A percentile compares a stretch with the other conserved stretches of the same genome.
phyloP scores from a whole-genome alignment of 2,329 filamentous ascomycete species.

The Boeremia exigua region DNA sequence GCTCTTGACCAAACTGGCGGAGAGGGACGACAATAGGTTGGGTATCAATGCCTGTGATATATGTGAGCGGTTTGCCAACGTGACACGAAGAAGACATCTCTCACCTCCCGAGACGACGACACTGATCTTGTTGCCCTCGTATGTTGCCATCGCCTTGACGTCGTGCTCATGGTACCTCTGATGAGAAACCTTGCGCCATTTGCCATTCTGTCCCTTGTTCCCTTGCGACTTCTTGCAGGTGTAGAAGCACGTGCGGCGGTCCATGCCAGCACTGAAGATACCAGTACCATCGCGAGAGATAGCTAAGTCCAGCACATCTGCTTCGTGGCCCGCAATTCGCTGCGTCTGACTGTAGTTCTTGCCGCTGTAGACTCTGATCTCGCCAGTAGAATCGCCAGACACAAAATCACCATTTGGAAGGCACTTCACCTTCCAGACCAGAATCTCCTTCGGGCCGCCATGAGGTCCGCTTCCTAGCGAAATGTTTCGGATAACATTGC shows the following conservation, averaged over 20 bases:
- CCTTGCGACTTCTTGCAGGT: conserved; percentile 51
- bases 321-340: conserved; percentile 82
- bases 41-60: conserved; percentile 75
- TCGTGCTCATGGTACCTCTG: conserved; percentile 90
- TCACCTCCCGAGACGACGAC: conserved; percentile 89
- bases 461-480: conserved; percentile 79
- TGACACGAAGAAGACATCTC: conserved; percentile 32
- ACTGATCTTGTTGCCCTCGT: conserved; percentile 82
- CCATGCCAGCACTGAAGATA: conserved; percentile 90
- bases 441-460: conserved; percentile 80
- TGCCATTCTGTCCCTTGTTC: conserved; percentile 50
- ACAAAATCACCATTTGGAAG: conserved; percentile 88
- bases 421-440: conserved; percentile 93
- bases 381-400: conserved; percentile 92
- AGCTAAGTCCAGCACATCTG: conserved; percentile 89
- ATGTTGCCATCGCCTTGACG: conserved; percentile 91
- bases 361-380: conserved; percentile 91
- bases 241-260: conserved; percentile 85
- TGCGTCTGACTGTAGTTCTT: conserved; percentile 90
- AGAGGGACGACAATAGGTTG: conserved; percentile 83
- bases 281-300: conserved; percentile 79
- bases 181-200: conserved; percentile 86
- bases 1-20: conserved; percentile 75
- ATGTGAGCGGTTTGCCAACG: conserved; percentile 25
- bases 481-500: conserved; percentile 78